Percentiles rank a stretch among this genome's conserved stretches.
phyloP scores from a whole-genome alignment of 805 yeast genomes.

The Yarrowia hollandica region DNA sequence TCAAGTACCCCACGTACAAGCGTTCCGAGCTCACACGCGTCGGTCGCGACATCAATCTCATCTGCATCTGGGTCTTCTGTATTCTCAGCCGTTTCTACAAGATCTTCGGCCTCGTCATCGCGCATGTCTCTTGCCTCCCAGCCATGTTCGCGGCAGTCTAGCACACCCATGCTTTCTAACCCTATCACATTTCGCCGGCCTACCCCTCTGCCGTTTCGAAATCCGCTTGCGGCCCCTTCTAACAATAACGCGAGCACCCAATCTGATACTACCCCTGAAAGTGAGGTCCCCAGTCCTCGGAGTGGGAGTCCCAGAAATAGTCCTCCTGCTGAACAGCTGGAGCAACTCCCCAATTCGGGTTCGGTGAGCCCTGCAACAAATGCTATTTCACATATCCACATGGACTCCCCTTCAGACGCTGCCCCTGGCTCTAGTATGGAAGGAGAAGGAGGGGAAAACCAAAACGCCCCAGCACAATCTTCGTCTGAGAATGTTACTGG shows the following conservation, averaged over 20 bases:
- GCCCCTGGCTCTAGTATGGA: too few species aligned
- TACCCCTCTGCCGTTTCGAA: constrained; percentile 4
- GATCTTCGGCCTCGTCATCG: constrained; percentile 8
- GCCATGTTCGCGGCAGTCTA: neutral
- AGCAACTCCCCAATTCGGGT: neutral
- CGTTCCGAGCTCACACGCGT: neutral
- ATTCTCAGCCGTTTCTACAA: neutral
- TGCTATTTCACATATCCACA: constrained; percentile 2
- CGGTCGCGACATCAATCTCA: neutral
- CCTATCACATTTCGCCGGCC: constrained; percentile 5
- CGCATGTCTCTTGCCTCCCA: constrained; percentile 8
- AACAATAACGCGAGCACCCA: neutral
- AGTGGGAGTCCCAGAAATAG: constrained; percentile 10
- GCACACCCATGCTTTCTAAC: neutral
- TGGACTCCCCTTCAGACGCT: neutral
- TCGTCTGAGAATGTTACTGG: neutral
- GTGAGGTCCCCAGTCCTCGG: constrained; percentile 15
- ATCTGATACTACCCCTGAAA: neutral
- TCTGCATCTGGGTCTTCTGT: constrained; percentile 16
- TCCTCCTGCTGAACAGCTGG: neutral
- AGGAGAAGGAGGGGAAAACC: too few species aligned
- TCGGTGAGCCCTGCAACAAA: neutral
- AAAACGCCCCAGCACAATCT: neutral
- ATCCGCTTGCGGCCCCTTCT: neutral
- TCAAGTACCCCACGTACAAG: neutral